Conservation (phyloP, 2,329 filamentous ascomycete species). For the Fusarium subtropicale region DNA sequence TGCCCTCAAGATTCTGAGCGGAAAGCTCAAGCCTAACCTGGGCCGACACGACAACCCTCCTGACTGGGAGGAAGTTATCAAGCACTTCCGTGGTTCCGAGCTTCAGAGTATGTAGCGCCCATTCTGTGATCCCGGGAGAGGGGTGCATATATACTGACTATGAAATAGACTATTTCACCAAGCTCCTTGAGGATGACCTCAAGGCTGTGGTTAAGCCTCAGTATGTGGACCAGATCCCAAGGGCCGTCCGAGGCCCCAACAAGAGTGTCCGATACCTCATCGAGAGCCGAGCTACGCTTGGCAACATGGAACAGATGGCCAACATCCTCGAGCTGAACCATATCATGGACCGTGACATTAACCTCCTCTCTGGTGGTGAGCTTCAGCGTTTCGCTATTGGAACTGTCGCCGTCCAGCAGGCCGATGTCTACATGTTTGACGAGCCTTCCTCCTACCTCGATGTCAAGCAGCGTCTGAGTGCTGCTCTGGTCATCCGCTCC, state of each 20-base stretch:
- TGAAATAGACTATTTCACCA: constrained; percentile 88
- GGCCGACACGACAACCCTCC: constrained; percentile 95
- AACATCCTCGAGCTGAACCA: constrained; percentile 87
- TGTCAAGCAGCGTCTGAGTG: constrained; percentile 97
- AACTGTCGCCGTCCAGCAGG: constrained; percentile 93
- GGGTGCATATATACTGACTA: not conserved
- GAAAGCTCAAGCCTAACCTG: constrained; percentile 98
- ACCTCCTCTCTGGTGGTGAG: constrained; percentile 93
- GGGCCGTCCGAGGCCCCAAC: constrained; percentile 84
- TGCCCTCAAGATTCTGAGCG: constrained; percentile 97
- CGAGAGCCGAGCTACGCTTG: constrained; percentile 78
- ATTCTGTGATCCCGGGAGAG: not conserved
- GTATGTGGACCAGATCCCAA: constrained; percentile 98
- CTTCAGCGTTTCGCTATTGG: constrained; percentile 98
- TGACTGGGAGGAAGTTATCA: constrained; percentile 99
- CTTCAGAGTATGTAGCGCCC: constrained; percentile 79
- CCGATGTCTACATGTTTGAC: constrained; percentile 99
- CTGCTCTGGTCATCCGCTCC: constrained; percentile 91
- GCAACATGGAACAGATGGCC: constrained; percentile 84
- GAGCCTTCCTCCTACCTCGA: constrained; percentile 99
- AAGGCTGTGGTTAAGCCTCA: constrained; percentile 99
- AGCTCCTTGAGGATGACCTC: constrained; percentile 94
- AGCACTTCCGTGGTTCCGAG: constrained; percentile 97
- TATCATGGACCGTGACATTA: constrained; percentile 92
- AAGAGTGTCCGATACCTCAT: constrained; percentile 85